Evolutionary conservation across 208 protist species (phyloP).

Genomic region (Tritrichomonas musculus): DNA sequence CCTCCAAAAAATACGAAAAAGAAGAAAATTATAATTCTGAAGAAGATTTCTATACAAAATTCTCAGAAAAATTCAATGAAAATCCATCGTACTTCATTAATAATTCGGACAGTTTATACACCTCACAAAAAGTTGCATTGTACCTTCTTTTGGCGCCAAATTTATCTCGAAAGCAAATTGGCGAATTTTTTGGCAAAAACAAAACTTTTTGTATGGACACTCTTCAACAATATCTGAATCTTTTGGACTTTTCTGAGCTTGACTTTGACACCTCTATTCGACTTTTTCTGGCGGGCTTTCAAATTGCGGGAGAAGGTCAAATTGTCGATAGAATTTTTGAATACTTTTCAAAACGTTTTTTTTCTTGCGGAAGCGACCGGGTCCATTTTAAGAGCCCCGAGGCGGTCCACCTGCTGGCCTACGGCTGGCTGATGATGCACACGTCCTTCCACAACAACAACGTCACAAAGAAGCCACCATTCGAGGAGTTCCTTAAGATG

Average conservation of each 20-base stretch:
- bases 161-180: neutral
- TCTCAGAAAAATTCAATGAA: neutral
- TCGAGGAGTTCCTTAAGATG: neutral
- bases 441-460: slow-evolving; percentile 2
- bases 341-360: neutral
- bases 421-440: slow-evolving; percentile 9
- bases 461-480: neutral
- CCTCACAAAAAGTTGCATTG: neutral
- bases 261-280: neutral
- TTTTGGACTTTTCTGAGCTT: neutral
- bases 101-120: neutral
- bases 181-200: neutral
- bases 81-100: neutral
- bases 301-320: slow-evolving; percentile 30
- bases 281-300: neutral
- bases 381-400: neutral
- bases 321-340: slow-evolving; percentile 33
- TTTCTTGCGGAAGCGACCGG: neutral
- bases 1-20: neutral
- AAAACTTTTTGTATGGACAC: neutral
- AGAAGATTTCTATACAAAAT: neutral
- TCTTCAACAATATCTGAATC: neutral
- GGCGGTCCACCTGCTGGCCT: neutral
- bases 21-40: neutral
- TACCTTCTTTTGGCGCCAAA: neutral